Percentiles rank a stretch among this genome's conserved stretches.
Evolutionary conservation across 2,329 filamentous ascomycete species (phyloP).

Genomic region (Cordyceps cateniannulata): DNA sequence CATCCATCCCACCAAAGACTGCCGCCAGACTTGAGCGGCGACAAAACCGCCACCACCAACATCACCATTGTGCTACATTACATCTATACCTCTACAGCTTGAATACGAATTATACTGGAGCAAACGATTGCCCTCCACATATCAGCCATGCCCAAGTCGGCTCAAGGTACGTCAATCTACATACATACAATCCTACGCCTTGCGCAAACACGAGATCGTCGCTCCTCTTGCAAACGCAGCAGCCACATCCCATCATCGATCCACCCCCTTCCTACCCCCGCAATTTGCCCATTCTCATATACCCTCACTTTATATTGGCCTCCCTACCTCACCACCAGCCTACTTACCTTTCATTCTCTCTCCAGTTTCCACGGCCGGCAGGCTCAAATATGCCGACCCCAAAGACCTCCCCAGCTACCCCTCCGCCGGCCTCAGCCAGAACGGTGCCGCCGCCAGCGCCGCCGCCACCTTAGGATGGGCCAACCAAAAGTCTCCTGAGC

Average conservation of each 20-base stretch:
- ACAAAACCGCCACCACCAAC: neutral
- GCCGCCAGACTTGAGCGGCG: neutral
- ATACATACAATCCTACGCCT: neutral
- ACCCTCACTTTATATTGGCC: neutral
- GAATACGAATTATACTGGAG: neutral
- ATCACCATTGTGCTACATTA: neutral
- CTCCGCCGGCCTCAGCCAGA: conserved; percentile 51
- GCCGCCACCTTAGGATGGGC: conserved; percentile 70
- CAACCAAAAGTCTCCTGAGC: conserved; percentile 57
- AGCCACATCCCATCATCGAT: conserved; percentile 10
- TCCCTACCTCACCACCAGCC: neutral
- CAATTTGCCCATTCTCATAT: neutral
- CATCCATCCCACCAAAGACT: neutral
- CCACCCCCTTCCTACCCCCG: conserved; percentile 7
- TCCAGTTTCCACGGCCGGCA: conserved; percentile 29
- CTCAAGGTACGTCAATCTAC: conserved; percentile 6
- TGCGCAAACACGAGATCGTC: conserved; percentile 6
- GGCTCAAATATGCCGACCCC: conserved; percentile 64
- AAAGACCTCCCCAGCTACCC: conserved; percentile 71
- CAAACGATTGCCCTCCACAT: neutral
- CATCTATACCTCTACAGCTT: neutral
- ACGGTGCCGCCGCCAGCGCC: conserved; percentile 60
- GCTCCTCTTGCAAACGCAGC: neutral
- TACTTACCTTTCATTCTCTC: conserved; percentile 7
- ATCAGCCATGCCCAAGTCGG: conserved; percentile 9